A percentile compares a stretch with the other conserved stretches of the same genome.
These are phyloP conservation scores for Salvia splendens DNA, from an alignment of 257 asterid genomes.

Conservation along the genomic window DNA sequence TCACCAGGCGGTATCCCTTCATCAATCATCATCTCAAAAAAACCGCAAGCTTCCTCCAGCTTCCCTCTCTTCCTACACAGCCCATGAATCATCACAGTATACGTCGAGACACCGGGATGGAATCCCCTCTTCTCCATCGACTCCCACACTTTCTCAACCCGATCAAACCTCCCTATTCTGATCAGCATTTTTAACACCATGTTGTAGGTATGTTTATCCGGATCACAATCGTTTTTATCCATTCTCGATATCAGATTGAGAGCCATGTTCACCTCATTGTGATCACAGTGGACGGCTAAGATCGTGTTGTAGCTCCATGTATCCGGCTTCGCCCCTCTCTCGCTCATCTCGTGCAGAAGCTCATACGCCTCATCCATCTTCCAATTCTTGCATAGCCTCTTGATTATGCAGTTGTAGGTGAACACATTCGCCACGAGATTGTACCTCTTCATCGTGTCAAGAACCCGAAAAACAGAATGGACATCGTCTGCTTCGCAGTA, in stretches of 20 bases:
- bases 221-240: slow-evolving; percentile 50
- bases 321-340: slow-evolving; percentile 56
- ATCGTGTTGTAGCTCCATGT: slow-evolving; percentile 78
- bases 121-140: slow-evolving; percentile 72
- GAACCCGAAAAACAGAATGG: slow-evolving; percentile 62
- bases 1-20: slow-evolving; percentile 84
- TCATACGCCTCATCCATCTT: slow-evolving; percentile 71
- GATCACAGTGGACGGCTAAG: slow-evolving; percentile 70
- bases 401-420: slow-evolving; percentile 69
- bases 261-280: slow-evolving; percentile 69
- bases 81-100: slow-evolving; percentile 86
- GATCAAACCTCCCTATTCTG: slow-evolving; percentile 77
- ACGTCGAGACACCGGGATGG: slow-evolving; percentile 77
- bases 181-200: slow-evolving; percentile 88
- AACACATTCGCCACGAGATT: slow-evolving; percentile 68
- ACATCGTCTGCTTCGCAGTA: slow-evolving; percentile 59
- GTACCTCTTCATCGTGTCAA: slow-evolving; percentile 72
- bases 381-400: slow-evolving; percentile 66
- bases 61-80: slow-evolving; percentile 74
- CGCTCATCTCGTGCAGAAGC: slow-evolving; percentile 71
- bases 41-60: slow-evolving; percentile 70
- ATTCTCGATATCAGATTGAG: slow-evolving; percentile 61
- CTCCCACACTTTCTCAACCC: slow-evolving; percentile 67
- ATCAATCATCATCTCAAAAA: slow-evolving; percentile 83
- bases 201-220: slow-evolving; percentile 68